Conservation (phyloP, 345 rosid genomes). For the Cardiospermum halicacabum region DNA sequence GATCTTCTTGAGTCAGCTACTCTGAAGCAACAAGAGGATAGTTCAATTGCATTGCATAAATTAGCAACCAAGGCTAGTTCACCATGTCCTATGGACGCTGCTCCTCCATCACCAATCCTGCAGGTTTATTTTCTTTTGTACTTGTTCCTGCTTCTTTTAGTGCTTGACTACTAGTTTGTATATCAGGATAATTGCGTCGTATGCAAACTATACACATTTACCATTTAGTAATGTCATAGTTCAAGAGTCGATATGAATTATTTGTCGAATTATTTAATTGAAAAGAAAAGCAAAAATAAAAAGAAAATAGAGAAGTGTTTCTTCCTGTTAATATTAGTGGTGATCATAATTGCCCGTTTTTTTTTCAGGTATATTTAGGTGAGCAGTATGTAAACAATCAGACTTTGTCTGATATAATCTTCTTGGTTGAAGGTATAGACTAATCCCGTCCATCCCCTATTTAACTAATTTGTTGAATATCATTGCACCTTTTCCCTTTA, state of each 20-base stretch:
- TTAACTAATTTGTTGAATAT: neutral
- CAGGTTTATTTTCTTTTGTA: constrained; percentile 29
- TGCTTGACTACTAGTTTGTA: neutral
- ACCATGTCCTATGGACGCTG: constrained; percentile 45
- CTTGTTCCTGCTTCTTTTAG: neutral
- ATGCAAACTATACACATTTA: neutral
- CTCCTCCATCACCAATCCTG: constrained; percentile 62
- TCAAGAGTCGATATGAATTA: neutral
- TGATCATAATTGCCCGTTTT: neutral
- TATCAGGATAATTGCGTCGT: neutral
- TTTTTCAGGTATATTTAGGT: constrained; percentile 56
- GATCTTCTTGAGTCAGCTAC: constrained; percentile 50
- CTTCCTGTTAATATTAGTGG: neutral
- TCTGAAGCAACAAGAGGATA: constrained; percentile 46
- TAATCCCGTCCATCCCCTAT: neutral
- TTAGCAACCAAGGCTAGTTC: constrained; percentile 50
- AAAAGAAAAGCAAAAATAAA: no score
- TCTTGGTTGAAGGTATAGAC: constrained; percentile 54
- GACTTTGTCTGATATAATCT: constrained; percentile 66
- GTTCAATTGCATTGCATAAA: constrained; percentile 50
- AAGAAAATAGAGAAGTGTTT: neutral
- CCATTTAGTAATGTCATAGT: neutral
- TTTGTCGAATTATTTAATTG: no score
- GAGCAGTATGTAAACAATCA: constrained; percentile 63
- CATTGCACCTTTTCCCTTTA: neutral